Percentiles rank a stretch among this genome's conserved stretches.
Conservation (phyloP, 2,329 filamentous ascomycete species). For the Aspergillus eucalypticola region DNA sequence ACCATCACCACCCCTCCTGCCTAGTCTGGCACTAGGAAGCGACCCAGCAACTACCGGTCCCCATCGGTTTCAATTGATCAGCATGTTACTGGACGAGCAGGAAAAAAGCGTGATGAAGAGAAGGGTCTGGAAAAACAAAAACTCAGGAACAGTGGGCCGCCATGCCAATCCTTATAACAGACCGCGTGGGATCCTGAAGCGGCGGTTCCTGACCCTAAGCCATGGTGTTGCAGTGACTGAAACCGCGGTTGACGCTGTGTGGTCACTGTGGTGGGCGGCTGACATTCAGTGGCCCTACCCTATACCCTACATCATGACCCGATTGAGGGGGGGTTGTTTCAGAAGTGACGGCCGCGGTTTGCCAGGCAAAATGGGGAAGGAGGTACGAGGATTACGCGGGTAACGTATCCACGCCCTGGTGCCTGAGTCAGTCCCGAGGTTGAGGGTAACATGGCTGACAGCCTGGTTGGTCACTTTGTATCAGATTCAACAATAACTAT, state of each 20-base stretch:
- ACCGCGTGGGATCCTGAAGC: constrained; percentile 13
- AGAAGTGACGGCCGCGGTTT: background rate
- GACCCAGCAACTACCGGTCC: background rate
- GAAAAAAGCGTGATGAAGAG: background rate
- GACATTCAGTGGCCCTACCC: constrained; percentile 23
- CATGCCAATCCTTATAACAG: constrained; percentile 6
- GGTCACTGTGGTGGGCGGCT: background rate
- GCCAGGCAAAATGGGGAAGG: background rate
- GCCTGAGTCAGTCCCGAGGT: background rate
- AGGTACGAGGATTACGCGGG: background rate
- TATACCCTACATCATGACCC: constrained; percentile 26
- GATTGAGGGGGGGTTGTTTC: background rate
- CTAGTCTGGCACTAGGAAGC: background rate
- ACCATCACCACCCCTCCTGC: constrained; percentile 1
- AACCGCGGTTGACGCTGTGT: constrained; percentile 14
- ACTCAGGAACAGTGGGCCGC: constrained; percentile 14
- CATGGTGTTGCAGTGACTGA: constrained; percentile 22
- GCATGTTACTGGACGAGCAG: background rate
- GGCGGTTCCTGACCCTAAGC: constrained; percentile 18
- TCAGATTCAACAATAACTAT: background rate
- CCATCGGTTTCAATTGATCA: background rate
- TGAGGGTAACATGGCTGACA: background rate
- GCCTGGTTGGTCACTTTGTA: background rate
- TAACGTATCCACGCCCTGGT: constrained; percentile 1
- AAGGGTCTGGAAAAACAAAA: background rate